A percentile compares a stretch with the other conserved stretches of the same genome.
Conservation (phyloP, 2,329 filamentous ascomycete genomes). For the Fusarium torulosum region DNA sequence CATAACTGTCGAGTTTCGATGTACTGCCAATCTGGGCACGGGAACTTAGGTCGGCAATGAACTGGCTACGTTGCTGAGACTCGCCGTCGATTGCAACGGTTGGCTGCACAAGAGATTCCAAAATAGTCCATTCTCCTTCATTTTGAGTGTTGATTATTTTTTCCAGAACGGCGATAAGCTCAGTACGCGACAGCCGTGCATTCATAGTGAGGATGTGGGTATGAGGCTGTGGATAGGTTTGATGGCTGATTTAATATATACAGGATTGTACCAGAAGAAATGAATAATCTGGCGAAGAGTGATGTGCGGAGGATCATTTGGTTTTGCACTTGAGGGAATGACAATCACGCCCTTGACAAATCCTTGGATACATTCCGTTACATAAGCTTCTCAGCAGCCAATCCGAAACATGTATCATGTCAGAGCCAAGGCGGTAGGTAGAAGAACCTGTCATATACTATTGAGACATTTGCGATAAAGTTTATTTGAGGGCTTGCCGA, state of each 20-base stretch:
- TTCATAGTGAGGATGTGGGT: background rate
- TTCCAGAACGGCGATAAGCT: background rate
- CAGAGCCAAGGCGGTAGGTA: too few species aligned
- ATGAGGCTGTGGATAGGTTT: rapidly evolving
- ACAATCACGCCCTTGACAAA: conserved; percentile 2
- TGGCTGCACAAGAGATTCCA: background rate
- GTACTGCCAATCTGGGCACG: rapidly evolving
- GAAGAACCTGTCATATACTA: too few species aligned
- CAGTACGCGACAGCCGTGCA: background rate
- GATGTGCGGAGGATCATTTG: background rate
- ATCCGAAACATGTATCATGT: too few species aligned
- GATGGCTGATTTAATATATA: too few species aligned
- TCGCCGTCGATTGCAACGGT: background rate
- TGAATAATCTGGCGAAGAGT: background rate
- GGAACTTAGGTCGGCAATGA: background rate
- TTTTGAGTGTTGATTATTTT: background rate
- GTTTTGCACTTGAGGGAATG: background rate
- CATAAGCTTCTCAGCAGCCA: too few species aligned
- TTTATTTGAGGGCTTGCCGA: too few species aligned
- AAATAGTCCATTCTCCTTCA: background rate
- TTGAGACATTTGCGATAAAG: too few species aligned
- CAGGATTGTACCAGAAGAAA: too few species aligned
- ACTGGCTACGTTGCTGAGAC: background rate
- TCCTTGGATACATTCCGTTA: background rate
- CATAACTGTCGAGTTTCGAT: conserved; percentile 1